Evolutionary conservation across 495 filamentous ascomycete genomes (phyloP).

Genomic region (Astrothelium macrocarpum): DNA sequence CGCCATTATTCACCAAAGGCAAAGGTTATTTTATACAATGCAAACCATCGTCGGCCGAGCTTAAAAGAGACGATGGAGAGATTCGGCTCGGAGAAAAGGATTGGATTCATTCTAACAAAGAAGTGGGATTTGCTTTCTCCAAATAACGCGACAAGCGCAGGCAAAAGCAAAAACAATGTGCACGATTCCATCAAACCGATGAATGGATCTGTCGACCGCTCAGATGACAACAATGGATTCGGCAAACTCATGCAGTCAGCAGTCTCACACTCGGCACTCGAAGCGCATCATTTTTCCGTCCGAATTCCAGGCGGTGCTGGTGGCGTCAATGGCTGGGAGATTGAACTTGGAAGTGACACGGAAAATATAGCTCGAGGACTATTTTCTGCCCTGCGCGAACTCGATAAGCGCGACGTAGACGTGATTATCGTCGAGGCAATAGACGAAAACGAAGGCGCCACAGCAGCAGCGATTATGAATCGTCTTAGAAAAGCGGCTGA

Average conservation of each 20-base stretch:
- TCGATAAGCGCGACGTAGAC: conserved; percentile 70
- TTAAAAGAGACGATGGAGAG: conserved; percentile 25
- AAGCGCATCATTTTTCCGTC: background rate
- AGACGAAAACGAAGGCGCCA: conserved; percentile 58
- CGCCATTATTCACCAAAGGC: conserved; percentile 93
- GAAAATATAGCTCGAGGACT: conserved; percentile 71
- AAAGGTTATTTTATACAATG: conserved; percentile 72
- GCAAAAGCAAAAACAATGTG: background rate
- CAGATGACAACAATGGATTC: background rate
- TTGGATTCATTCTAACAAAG: conserved; percentile 34
- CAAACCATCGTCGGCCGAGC: conserved; percentile 30
- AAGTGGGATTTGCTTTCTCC: conserved; percentile 18
- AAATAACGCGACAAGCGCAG: background rate
- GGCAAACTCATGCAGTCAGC: background rate
- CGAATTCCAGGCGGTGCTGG: conserved; percentile 6
- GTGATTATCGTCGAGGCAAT: conserved; percentile 90
- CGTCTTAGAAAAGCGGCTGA: conserved; percentile 80
- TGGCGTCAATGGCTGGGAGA: conserved; percentile 33
- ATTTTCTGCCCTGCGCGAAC: conserved; percentile 75
- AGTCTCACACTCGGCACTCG: background rate
- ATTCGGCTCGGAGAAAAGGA: conserved; percentile 17
- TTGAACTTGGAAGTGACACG: conserved; percentile 56
- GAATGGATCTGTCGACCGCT: background rate
- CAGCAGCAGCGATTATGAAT: conserved; percentile 96
- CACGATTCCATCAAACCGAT: background rate